These are phyloP conservation scores for Naematelia aurantialba DNA, from an alignment of 768 basidiomycete genomes.

Conservation along the genomic window DNA sequence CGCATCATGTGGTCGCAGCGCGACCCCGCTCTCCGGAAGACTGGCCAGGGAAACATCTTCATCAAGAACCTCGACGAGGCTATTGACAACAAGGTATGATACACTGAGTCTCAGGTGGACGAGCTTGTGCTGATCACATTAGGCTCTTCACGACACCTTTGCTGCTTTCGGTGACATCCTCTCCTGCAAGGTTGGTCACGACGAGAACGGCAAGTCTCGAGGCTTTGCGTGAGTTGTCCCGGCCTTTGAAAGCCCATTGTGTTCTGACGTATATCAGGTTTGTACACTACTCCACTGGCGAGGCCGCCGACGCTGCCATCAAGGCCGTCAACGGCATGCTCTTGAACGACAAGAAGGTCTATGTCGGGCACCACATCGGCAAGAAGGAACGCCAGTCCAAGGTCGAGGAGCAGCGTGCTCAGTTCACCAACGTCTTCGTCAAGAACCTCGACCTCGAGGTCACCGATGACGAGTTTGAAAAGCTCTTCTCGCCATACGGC, in stretches of 20 bases:
- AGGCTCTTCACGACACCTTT: slow-evolving; percentile 99
- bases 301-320: slow-evolving; percentile 92
- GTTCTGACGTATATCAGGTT: slow-evolving; percentile 59
- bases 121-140: slow-evolving; percentile 2
- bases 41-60: slow-evolving; percentile 98
- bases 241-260: not conserved
- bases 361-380: slow-evolving; percentile 93
- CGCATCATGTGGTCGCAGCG: slow-evolving; percentile 99
- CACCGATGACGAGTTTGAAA: slow-evolving; percentile 77
- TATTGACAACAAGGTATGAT: slow-evolving; percentile 88
- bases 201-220: slow-evolving; percentile 90
- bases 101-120: not conserved
- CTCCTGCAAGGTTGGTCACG: slow-evolving; percentile 98
- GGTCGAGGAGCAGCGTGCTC: slow-evolving; percentile 92
- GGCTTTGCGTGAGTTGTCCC: slow-evolving; percentile 67
- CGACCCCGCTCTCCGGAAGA: slow-evolving; percentile 98
- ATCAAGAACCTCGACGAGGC: slow-evolving; percentile 98
- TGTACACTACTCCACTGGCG: slow-evolving; percentile 97
- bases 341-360: slow-evolving; percentile 99
- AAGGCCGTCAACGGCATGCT: slow-evolving; percentile 99
- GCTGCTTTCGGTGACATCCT: slow-evolving; percentile 97
- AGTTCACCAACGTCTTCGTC: slow-evolving; percentile 97
- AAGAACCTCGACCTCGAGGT: slow-evolving; percentile 90
- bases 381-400: slow-evolving; percentile 99
- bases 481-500: slow-evolving; percentile 73